phyloP scores from a whole-genome alignment of 2,329 filamentous ascomycete genomes.

The Plectosphaerella plurivora region DNA sequence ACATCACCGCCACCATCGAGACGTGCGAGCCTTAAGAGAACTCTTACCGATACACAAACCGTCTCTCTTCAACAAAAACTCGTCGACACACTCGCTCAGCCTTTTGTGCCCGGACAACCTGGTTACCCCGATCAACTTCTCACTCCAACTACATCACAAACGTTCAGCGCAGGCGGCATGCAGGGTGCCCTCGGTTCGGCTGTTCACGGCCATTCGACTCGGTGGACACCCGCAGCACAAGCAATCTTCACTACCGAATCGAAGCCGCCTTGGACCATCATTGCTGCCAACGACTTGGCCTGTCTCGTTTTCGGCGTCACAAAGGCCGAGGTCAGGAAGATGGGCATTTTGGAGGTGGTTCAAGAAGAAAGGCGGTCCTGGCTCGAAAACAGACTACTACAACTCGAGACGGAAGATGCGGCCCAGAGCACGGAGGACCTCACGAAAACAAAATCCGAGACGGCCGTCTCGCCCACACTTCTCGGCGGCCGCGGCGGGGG shows the following conservation, averaged over 20 bases:
- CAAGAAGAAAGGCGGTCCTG: slow-evolving; percentile 83
- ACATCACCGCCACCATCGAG: slow-evolving; percentile 53
- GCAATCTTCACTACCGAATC: slow-evolving; percentile 97
- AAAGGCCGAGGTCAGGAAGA: slow-evolving; percentile 87
- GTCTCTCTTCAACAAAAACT: slow-evolving; percentile 76
- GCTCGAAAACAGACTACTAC: slow-evolving; percentile 79
- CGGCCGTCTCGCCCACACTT: slow-evolving; percentile 42
- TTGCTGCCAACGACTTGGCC: slow-evolving; percentile 92
- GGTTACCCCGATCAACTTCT: slow-evolving; percentile 27
- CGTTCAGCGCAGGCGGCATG: slow-evolving; percentile 34
- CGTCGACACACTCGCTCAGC: slow-evolving; percentile 78
- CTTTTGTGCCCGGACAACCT: slow-evolving; percentile 58
- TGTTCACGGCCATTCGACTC: slow-evolving; percentile 83
- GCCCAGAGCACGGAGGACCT: slow-evolving; percentile 27
- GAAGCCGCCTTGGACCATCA: slow-evolving; percentile 87
- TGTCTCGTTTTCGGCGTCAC: slow-evolving; percentile 99
- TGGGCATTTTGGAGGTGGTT: slow-evolving; percentile 93
- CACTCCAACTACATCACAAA: slow-evolving; percentile 38
- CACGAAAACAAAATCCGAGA: slow-evolving; percentile 28
- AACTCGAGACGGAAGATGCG: slow-evolving; percentile 47
- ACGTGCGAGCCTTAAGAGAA: slow-evolving; percentile 72
- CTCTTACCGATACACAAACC: slow-evolving; percentile 77
- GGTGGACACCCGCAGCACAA: slow-evolving; percentile 87
- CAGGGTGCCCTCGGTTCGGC: slow-evolving; percentile 48
- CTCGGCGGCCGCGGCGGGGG: slow-evolving; percentile 64